Evolutionary conservation across 371 early-diverging fungal species (phyloP).

Genomic region (Smittium culicis): DNA sequence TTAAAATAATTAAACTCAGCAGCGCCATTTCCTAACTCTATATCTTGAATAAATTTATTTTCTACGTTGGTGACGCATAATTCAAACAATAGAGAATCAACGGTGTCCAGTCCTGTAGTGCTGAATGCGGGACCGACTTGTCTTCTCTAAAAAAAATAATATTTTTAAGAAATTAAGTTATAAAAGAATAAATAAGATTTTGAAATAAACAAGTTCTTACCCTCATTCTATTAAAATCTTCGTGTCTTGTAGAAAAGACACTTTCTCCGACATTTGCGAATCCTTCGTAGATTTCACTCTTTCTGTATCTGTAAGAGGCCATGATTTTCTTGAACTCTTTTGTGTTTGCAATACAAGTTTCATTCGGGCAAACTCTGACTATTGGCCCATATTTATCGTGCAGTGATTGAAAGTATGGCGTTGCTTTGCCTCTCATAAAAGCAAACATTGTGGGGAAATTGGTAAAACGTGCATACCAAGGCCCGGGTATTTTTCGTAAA

Average conservation of each 20-base stretch:
- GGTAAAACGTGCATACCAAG: slow-evolving; percentile 17
- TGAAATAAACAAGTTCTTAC: not conserved
- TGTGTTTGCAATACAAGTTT: slow-evolving; percentile 19
- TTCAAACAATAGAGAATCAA: slow-evolving; percentile 20
- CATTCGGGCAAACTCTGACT: slow-evolving; percentile 25
- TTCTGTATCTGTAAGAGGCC: slow-evolving; percentile 21
- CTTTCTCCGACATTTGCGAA: slow-evolving; percentile 12
- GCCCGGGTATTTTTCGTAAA: slow-evolving; percentile 21
- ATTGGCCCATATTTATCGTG: slow-evolving; percentile 24
- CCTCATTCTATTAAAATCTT: slow-evolving; percentile 18
- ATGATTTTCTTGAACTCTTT: slow-evolving; percentile 21
- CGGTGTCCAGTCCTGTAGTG: slow-evolving; percentile 9
- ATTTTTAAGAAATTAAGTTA: not conserved
- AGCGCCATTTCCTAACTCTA: not conserved
- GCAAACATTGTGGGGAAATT: slow-evolving; percentile 14
- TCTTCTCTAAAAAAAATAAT: slow-evolving; percentile 10
- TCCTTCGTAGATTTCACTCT: slow-evolving; percentile 20
- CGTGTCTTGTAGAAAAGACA: slow-evolving; percentile 18
- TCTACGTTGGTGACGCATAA: slow-evolving; percentile 17
- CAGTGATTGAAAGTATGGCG: slow-evolving; percentile 14
- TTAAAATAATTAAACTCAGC: slow-evolving; percentile 19
- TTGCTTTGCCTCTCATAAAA: slow-evolving; percentile 14
- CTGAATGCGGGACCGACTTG: slow-evolving; percentile 25
- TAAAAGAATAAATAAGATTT: not conserved
- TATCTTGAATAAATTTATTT: slow-evolving; percentile 12